Conservation (phyloP, 345 rosid species). For the Salix dunnii region DNA sequence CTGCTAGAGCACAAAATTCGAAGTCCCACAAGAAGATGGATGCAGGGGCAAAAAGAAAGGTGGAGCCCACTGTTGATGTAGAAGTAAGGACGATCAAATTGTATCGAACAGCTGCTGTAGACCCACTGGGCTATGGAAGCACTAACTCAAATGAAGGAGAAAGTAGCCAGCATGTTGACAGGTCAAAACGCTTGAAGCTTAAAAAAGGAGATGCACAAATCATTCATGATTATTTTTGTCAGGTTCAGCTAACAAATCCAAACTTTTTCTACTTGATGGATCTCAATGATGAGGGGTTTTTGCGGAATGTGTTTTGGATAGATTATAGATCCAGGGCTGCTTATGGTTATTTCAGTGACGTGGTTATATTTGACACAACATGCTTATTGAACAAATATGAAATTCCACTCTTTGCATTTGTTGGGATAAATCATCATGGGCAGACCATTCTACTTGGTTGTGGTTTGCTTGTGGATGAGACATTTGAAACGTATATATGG, state of each 20-base stretch:
- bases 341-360: slow-evolving; percentile 53
- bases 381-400: slow-evolving; percentile 51
- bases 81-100: slow-evolving; percentile 53
- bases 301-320: slow-evolving; percentile 65
- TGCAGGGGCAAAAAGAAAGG: slow-evolving; percentile 46
- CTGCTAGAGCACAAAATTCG: slow-evolving; percentile 26
- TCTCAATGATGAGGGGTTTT: slow-evolving; percentile 58
- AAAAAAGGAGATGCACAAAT: slow-evolving; percentile 56
- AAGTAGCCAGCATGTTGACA: slow-evolving; percentile 14
- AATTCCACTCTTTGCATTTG: slow-evolving; percentile 56
- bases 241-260: slow-evolving; percentile 62
- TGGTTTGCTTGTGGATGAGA: slow-evolving; percentile 67
- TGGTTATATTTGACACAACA: slow-evolving; percentile 51
- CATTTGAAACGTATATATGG: slow-evolving; percentile 58
- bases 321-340: slow-evolving; percentile 59
- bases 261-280: slow-evolving; percentile 69
- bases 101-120: slow-evolving; percentile 53
- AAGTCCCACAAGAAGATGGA: slow-evolving; percentile 42
- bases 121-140: slow-evolving; percentile 42
- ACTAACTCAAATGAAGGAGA: slow-evolving; percentile 33
- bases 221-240: slow-evolving; percentile 56
- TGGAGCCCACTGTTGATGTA: slow-evolving; percentile 44
- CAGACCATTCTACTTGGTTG: slow-evolving; percentile 54
- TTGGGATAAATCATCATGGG: slow-evolving; percentile 68
- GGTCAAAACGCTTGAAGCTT: slow-evolving; percentile 44